Base-by-base conservation (phyloP, 371 early-diverging fungal species). In the Mucor ambiguus region DNA sequence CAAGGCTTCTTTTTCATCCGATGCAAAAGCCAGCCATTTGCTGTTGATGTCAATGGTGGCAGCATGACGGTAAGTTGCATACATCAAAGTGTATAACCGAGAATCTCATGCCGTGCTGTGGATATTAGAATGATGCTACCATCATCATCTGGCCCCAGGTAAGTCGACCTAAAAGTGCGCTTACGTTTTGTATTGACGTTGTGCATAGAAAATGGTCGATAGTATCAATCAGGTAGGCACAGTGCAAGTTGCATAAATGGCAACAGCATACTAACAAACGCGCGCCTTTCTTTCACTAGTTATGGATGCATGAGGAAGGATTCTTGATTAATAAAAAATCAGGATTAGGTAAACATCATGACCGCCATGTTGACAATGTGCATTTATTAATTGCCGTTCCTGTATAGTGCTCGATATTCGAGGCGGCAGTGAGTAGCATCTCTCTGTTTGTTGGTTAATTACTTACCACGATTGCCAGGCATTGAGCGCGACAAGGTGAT, bases 121-220 rank as follows among this genome's bases (percentile, higher is more conserved):
- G n/a, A 57, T 68, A 80, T 49, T 68, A 82, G 83, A 82, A 82
- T 35, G 83, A 82, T 41, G 64, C 75, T 4, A 63, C 64, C 62
- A 76, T 82, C 12, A 82, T 82, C 61, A 80, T 82, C n/a, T 82
- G 80, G 79, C 83, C 78, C 16, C 80, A 80, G 70, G 83, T 82
- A 70, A 63, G 46, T 20, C 2, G 30, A 18, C 22, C 10, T 11
- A 1, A 0, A 16, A 5, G 10, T 41, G 14, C 16, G 14, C 14
- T 4, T 2, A 37, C 24, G 8, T 4, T 6, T 4, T 26, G 24
- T 22, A 24, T 2, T 28, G 26, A 33, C 14, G 18, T 4, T 12
- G 32, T 56, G 1, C 41, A 29, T 61, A 82, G 83, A 82, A 82
- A 82, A 63, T 74, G 60, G 71, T 78, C 1, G 83, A 82, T 69